These are phyloP conservation scores for Hordeum pubiflorum DNA, from an alignment of 202 grass and related monocot genomes.

Conservation along the genomic window DNA sequence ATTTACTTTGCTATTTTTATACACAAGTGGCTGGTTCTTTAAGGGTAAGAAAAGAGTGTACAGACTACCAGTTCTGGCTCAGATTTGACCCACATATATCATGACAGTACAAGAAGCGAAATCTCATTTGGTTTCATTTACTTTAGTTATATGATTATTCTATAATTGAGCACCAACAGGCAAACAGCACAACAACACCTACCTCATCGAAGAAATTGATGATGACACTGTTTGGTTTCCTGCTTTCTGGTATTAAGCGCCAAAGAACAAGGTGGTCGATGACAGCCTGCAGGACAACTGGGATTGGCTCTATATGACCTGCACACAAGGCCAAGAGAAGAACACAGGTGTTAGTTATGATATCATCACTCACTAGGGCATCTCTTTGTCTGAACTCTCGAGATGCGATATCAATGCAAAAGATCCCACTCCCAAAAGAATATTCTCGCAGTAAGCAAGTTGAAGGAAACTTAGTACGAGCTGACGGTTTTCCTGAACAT, in stretches of 20 bases:
- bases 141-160: not conserved
- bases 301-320: slow-evolving; percentile 95
- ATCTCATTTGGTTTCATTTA: slow-evolving; percentile 17
- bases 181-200: not conserved
- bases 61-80: not conserved
- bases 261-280: slow-evolving; percentile 96
- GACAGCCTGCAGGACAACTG: slow-evolving; percentile 68
- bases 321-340: slow-evolving; percentile 24
- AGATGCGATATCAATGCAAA: slow-evolving; percentile 22
- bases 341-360: slow-evolving; percentile 20
- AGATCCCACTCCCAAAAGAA: slow-evolving; percentile 35
- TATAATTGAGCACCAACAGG: not conserved
- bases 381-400: slow-evolving; percentile 11
- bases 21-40: not conserved
- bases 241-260: slow-evolving; percentile 94
- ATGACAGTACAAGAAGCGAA: slow-evolving; percentile 18
- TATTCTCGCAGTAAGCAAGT: slow-evolving; percentile 38
- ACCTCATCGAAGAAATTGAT: slow-evolving; percentile 99
- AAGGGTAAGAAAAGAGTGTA: not conserved
- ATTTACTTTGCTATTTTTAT: not conserved
- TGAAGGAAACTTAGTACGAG: slow-evolving; percentile 5
- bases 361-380: slow-evolving; percentile 20
- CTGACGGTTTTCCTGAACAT: slow-evolving; percentile 24
- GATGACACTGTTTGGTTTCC: slow-evolving; percentile 90
- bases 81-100: not conserved